Base-by-base conservation (phyloP, 805 yeast genomes). In the Zygosaccharomyces gambellarensis region DNA sequence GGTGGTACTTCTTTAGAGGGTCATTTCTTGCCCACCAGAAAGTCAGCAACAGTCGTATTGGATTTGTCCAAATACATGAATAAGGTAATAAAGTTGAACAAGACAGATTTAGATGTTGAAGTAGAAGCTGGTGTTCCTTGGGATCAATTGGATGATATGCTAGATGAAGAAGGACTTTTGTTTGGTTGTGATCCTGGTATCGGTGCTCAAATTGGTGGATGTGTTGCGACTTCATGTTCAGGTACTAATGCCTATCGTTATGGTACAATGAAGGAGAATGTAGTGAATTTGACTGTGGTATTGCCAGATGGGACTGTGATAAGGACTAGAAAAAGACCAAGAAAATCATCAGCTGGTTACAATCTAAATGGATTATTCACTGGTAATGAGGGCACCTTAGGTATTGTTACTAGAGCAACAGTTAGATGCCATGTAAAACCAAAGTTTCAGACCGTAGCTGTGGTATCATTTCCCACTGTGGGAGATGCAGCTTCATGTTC, bases 1-100 rank as follows among this genome's bases (percentile, higher is more conserved):
- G 95, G 94, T 8, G 88, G 88, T 28, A 81, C 94, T 0, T 83
- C 92, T 0, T 69, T 87, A 36, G 95, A 87, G 64, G 95, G 94
- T n/a, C 90, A 87, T 60, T 83, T 80, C 63, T 73, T 83, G 42
- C 83, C 87, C 4, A 83, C 90, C 0, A 73, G 90, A 58, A 73
- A 77, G 4, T 85, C 87, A 1, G 76, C 87, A 28, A 78, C 86
- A 7, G 73, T 85, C 3, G 73, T 78, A 42, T 58, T 84, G 36
- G 92, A 86, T 61, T 64, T 85, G 36, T 71, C 80, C 12, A 69
- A 75, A 48, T 64, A 53, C 45, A 78, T 87, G 86, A 74, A 81
- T 65, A 62, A 75, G 40, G 75, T 87, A 5, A 22, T 86, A 2
- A 69, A 71, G 23, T 65, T 87, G 31, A 80, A 85, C 60, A 75